A percentile compares a stretch with the other conserved stretches of the same genome.
Conservation (phyloP, 2,329 filamentous ascomycete genomes). For the Calonectria montana region DNA sequence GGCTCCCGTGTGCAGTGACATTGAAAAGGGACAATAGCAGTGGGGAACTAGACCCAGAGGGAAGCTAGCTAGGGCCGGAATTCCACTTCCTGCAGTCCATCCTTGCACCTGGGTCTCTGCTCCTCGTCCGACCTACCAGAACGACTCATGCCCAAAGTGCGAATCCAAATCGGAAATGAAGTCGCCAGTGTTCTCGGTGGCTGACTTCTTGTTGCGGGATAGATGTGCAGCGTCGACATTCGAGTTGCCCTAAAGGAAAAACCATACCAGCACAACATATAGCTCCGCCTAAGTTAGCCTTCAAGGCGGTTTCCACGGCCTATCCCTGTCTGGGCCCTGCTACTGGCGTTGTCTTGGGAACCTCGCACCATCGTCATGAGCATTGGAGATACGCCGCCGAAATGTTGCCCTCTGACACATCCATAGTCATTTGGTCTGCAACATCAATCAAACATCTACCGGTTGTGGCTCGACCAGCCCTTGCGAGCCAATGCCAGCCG, state of each 20-base stretch:
- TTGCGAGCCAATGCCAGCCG: background rate
- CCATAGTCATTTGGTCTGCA: background rate
- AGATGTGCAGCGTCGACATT: slow-evolving; percentile 1
- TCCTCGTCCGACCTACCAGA: slow-evolving; percentile 23
- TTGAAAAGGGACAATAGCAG: slow-evolving; percentile 17
- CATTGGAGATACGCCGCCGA: background rate
- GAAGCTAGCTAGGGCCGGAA: slow-evolving; percentile 21
- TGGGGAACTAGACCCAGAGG: slow-evolving; percentile 6
- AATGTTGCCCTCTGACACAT: background rate
- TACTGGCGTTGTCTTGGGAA: background rate
- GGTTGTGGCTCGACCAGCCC: background rate
- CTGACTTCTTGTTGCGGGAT: slow-evolving; percentile 17
- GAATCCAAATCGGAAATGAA: slow-evolving; percentile 33
- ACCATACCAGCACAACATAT: slow-evolving; percentile 4
- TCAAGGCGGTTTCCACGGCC: background rate
- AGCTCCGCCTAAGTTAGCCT: slow-evolving; percentile 10
- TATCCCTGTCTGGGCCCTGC: background rate
- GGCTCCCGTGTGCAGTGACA: slow-evolving; percentile 28
- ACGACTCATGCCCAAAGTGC: background rate
- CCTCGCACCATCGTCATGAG: background rate
- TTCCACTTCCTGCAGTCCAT: slow-evolving; percentile 4
- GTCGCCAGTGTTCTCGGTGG: slow-evolving; percentile 12
- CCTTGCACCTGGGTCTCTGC: slow-evolving; percentile 12
- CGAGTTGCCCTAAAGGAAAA: slow-evolving; percentile 4
- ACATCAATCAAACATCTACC: background rate